These are phyloP conservation scores for Pseudoturritis turrita DNA, from an alignment of 345 rosid species.

Conservation along the genomic window DNA sequence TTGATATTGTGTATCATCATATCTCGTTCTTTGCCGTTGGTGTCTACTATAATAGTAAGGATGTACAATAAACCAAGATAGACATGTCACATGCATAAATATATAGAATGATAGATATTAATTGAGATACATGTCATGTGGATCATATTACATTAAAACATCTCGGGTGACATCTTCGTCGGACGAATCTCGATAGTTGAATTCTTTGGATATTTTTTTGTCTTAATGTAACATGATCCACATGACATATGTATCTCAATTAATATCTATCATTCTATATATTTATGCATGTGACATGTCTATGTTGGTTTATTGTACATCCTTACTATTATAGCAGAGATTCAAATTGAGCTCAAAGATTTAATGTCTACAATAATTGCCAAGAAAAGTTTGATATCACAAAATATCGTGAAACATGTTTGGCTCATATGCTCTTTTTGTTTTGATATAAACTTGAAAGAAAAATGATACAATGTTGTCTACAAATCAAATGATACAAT, in stretches of 20 bases:
- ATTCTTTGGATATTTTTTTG: neutral
- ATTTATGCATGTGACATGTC: neutral
- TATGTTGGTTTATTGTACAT: no score
- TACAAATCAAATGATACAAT: constrained; percentile 21
- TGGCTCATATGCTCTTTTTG: constrained; percentile 1
- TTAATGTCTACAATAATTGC: no score
- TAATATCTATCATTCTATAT: neutral
- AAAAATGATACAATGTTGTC: constrained; percentile 20
- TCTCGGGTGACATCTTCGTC: constrained; percentile 19
- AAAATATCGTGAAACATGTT: neutral
- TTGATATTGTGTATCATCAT: no score
- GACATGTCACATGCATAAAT: neutral
- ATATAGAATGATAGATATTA: neutral
- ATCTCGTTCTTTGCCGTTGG: no score
- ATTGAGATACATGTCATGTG: neutral
- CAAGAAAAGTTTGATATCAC: neutral
- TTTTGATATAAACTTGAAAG: neutral
- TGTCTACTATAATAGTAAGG: no score
- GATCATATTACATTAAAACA: neutral
- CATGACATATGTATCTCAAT: neutral
- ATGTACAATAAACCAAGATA: no score
- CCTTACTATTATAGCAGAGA: no score
- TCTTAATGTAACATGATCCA: constrained; percentile 1
- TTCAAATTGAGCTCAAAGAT: no score
- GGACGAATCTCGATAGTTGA: neutral